These are phyloP conservation scores for Karstenula rhodostoma DNA, from an alignment of 2,329 filamentous ascomycete genomes.

Conservation along the genomic window DNA sequence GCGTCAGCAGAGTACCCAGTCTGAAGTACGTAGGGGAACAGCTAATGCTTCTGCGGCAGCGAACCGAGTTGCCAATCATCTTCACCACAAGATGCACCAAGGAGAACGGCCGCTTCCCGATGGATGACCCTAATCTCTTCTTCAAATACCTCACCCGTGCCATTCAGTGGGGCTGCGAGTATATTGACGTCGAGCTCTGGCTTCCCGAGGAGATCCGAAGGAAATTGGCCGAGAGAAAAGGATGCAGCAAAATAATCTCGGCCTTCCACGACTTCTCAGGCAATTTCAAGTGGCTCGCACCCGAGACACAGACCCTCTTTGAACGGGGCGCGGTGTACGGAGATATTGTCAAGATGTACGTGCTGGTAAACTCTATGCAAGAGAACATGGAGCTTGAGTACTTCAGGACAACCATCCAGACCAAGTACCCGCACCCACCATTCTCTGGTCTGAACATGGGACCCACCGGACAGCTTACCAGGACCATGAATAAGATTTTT, in stretches of 20 bases:
- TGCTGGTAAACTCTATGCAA: slow-evolving; percentile 80
- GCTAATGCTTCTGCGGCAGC: slow-evolving; percentile 82
- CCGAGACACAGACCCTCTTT: slow-evolving; percentile 76
- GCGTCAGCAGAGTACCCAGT: slow-evolving; percentile 73
- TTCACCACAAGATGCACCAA: slow-evolving; percentile 84
- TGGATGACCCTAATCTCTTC: slow-evolving; percentile 78
- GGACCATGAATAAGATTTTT: slow-evolving; percentile 84
- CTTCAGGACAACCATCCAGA: slow-evolving; percentile 79
- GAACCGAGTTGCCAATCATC: slow-evolving; percentile 88
- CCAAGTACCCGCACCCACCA: slow-evolving; percentile 74
- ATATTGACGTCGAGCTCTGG: slow-evolving; percentile 89
- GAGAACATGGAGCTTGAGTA: slow-evolving; percentile 92
- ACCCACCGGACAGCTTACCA: slow-evolving; percentile 82
- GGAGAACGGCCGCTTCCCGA: slow-evolving; percentile 85
- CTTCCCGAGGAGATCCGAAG: slow-evolving; percentile 78
- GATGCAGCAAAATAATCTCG: slow-evolving; percentile 87
- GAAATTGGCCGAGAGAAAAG: slow-evolving; percentile 72
- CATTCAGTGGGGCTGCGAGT: slow-evolving; percentile 89
- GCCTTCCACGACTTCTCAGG: slow-evolving; percentile 90
- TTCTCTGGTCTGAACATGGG: slow-evolving; percentile 90
- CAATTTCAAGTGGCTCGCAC: slow-evolving; percentile 81
- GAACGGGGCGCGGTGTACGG: slow-evolving; percentile 75
- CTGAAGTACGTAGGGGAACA: slow-evolving; percentile 86
- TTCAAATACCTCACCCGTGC: slow-evolving; percentile 83
- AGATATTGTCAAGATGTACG: slow-evolving; percentile 92